Evolutionary conservation across 768 basidiomycete genomes (phyloP).

Genomic region (Pleurotus tuber-regium): DNA sequence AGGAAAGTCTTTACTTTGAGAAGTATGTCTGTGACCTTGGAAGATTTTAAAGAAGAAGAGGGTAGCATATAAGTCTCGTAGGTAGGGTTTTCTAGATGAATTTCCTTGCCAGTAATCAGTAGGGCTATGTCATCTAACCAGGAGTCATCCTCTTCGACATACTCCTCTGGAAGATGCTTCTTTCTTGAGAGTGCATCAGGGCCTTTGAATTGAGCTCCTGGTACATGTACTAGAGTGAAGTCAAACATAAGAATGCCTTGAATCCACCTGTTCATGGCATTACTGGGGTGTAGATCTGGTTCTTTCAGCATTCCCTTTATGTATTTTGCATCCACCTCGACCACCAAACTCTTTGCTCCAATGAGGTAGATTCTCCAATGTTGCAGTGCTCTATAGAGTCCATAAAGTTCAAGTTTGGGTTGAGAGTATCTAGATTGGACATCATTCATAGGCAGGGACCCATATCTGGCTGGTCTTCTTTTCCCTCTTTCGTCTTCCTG

Average conservation of each 20-base stretch:
- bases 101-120: not conserved
- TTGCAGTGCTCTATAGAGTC: constrained; percentile 23
- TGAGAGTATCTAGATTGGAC: constrained; percentile 26
- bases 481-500: constrained; percentile 24
- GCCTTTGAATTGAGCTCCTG: constrained; percentile 27
- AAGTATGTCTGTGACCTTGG: not conserved
- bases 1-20: not conserved
- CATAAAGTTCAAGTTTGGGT: constrained; percentile 29
- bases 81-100: not conserved
- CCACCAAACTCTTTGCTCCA: constrained; percentile 24
- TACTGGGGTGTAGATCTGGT: constrained; percentile 34
- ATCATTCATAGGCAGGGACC: constrained; percentile 27
- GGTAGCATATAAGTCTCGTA: not conserved
- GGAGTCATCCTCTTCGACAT: constrained; percentile 23
- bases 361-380: constrained; percentile 24
- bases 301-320: constrained; percentile 43
- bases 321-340: constrained; percentile 38
- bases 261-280: constrained; percentile 40
- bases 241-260: constrained; percentile 33
- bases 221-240: constrained; percentile 36
- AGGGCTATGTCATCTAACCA: constrained; percentile 20
- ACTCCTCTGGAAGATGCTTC: constrained; percentile 15
- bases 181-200: constrained; percentile 37
- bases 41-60: not conserved
- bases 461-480: constrained; percentile 22